These are phyloP conservation scores for Rhypophila decipiens DNA, from an alignment of 495 filamentous ascomycete species.

Conservation along the genomic window DNA sequence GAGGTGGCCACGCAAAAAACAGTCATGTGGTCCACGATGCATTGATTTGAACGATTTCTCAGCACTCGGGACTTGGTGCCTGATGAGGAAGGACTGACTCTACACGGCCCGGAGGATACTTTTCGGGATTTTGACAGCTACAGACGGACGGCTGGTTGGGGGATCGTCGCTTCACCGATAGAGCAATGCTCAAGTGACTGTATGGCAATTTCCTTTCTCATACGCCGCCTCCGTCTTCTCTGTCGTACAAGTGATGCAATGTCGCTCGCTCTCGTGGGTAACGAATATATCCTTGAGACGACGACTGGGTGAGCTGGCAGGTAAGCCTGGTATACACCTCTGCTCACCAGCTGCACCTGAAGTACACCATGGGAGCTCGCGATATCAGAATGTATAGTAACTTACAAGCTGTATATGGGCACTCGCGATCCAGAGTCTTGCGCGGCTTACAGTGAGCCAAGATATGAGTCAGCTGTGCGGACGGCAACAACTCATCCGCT, in stretches of 20 bases:
- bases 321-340: too few relatives aligned
- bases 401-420: too few relatives aligned
- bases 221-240: too few relatives aligned
- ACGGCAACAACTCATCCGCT: background rate
- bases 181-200: background rate
- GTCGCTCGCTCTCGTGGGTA: too few relatives aligned
- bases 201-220: too few relatives aligned
- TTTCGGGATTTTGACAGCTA: background rate
- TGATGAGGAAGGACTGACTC: slow-evolving; percentile 5
- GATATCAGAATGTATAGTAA: too few relatives aligned
- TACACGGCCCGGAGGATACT: background rate
- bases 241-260: too few relatives aligned
- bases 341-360: too few relatives aligned
- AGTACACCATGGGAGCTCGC: too few relatives aligned
- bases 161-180: background rate
- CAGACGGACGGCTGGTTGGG: background rate
- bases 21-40: slow-evolving; percentile 7
- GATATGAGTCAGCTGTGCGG: slow-evolving; percentile 9
- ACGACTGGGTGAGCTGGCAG: too few relatives aligned
- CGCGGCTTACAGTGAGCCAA: background rate
- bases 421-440: too few relatives aligned
- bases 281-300: too few relatives aligned
- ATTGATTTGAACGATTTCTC: background rate
- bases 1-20: background rate
- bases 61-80: slow-evolving; percentile 7